Conservation (phyloP, 371 early-diverging fungal species). For the Mortierella sp. region DNA sequence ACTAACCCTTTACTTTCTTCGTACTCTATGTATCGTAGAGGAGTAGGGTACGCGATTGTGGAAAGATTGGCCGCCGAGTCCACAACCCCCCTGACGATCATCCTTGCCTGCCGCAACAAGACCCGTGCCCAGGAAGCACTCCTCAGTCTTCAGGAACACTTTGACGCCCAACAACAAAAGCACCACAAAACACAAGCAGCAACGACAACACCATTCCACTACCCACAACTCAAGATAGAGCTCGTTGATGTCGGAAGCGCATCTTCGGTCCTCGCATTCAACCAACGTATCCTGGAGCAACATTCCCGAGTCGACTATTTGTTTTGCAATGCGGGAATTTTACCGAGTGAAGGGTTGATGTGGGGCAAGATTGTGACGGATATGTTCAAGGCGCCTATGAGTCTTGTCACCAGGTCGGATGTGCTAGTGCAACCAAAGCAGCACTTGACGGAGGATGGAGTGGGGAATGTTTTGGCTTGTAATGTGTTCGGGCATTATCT, state of each 20-base stretch:
- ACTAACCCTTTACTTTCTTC: not conserved
- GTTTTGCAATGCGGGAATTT: slow-evolving; percentile 89
- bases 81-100: slow-evolving; percentile 61
- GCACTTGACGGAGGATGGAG: slow-evolving; percentile 70
- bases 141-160: slow-evolving; percentile 60
- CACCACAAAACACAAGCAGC: not conserved
- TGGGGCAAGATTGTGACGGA: slow-evolving; percentile 63
- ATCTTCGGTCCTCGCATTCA: slow-evolving; percentile 60
- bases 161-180: slow-evolving; percentile 26
- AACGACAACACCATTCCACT: not conserved
- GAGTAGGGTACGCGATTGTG: slow-evolving; percentile 84
- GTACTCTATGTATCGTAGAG: slow-evolving; percentile 60
- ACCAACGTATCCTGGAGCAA: slow-evolving; percentile 39
- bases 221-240: slow-evolving; percentile 57
- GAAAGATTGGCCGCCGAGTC: slow-evolving; percentile 68
- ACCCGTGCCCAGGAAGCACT: slow-evolving; percentile 72
- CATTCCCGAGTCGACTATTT: slow-evolving; percentile 74
- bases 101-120: slow-evolving; percentile 84
- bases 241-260: slow-evolving; percentile 71
- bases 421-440: slow-evolving; percentile 75
- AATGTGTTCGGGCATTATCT: slow-evolving; percentile 94
- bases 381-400: slow-evolving; percentile 69
- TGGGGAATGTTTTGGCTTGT: slow-evolving; percentile 85
- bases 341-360: slow-evolving; percentile 71
- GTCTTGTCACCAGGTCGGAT: slow-evolving; percentile 77